Conservation (phyloP, 345 rosid species). For the Hirschfeldia incana region DNA sequence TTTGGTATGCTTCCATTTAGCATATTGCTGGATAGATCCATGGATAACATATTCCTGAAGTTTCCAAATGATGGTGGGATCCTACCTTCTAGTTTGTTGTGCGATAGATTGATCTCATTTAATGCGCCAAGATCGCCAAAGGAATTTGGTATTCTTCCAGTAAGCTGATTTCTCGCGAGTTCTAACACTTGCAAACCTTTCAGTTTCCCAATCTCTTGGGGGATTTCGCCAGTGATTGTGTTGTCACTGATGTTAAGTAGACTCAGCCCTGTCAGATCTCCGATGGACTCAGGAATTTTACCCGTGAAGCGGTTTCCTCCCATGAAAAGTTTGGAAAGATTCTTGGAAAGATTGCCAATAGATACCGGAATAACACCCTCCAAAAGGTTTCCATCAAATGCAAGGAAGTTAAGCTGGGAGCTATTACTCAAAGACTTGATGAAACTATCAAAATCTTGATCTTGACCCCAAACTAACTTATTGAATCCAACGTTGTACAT, state of each 20-base stretch:
- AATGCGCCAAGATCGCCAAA: constrained; percentile 45
- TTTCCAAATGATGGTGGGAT: constrained; percentile 46
- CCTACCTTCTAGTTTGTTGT: constrained; percentile 44
- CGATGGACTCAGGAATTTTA: constrained; percentile 40
- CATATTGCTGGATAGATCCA: constrained; percentile 55
- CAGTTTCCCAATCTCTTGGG: constrained; percentile 43
- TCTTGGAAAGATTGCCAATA: constrained; percentile 48
- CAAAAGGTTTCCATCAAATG: constrained; percentile 44
- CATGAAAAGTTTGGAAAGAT: constrained; percentile 35
- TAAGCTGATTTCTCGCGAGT: constrained; percentile 45
- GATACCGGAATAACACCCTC: constrained; percentile 48
- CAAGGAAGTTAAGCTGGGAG: constrained; percentile 42
- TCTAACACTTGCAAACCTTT: constrained; percentile 42
- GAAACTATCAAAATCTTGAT: constrained; percentile 37
- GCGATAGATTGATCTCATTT: constrained; percentile 46
- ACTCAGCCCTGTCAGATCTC: constrained; percentile 44
- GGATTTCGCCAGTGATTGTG: constrained; percentile 47
- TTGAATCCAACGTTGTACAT: constrained; percentile 47
- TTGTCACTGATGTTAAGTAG: constrained; percentile 47
- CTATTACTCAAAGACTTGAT: constrained; percentile 46
- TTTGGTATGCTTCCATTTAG: constrained; percentile 48
- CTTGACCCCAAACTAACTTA: constrained; percentile 33
- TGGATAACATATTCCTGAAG: constrained; percentile 42
- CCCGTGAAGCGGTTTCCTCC: constrained; percentile 47
- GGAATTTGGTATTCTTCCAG: constrained; percentile 45